Base-by-base conservation (phyloP, 139 green algal genomes). In the Asterochloris sp. region DNA sequence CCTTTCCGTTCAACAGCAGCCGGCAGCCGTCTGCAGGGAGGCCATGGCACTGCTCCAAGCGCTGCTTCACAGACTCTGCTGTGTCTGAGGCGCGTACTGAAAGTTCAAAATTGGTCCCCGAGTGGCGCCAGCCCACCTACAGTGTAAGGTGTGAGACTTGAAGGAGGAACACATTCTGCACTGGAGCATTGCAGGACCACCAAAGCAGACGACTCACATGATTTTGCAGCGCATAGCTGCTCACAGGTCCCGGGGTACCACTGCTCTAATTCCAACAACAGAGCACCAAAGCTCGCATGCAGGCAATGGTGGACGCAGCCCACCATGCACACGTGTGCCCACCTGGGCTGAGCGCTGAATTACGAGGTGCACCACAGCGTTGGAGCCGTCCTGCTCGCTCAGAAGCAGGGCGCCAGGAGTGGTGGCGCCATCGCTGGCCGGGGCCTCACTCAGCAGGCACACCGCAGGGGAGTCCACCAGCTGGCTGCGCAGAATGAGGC, bases 281-380 rank as follows among this genome's bases (percentile, higher is more conserved):
- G 38, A 54, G 4, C 2, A 2, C 38, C 38, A 54, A 54, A 54
- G 38, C 38, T 54, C 6, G 38, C 38, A 54, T 54, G 38, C 38
- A 54, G 4, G 4, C 6, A 54, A 54, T 6, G 6, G 38, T 54
- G 38, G 38, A 6, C 6, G 38, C 38, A 54, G 38, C 38, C 38
- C 63, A 19, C 74, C 74, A 29, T 27, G 28, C 12, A 14, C 23
- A 13, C 66, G 27, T 68, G 82, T 89, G 66, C 76, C 69, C 27
- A 89, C 78, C 23, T 88, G 83, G 21, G 89, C 83, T 13, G 64
- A 82, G 29, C 87, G 86, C 76, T 87, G 80, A 29, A 92, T 84
- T 16, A 91, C 74, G 24, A 92, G 77, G 80, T 92, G 89, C 24
- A 92, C 79, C 0, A 92, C 83, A 9, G 87, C 24, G 54, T 73